Evolutionary conservation across 2,329 filamentous ascomycete species (phyloP).

Genomic region (Verruconis gallopava): DNA sequence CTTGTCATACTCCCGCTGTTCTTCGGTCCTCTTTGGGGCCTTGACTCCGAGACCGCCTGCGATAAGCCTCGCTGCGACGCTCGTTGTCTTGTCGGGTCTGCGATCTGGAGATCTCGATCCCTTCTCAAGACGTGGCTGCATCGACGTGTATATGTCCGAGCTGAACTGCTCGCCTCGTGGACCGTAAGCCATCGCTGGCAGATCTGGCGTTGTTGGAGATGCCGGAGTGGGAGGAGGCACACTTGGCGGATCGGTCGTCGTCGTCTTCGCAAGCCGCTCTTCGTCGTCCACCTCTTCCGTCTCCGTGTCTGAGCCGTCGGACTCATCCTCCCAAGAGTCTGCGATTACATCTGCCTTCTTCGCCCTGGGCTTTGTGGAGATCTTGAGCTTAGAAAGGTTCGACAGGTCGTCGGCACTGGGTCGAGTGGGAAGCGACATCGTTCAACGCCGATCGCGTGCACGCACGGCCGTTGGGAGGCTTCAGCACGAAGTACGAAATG

Average conservation of each 20-base stretch:
- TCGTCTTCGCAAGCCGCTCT: conserved; percentile 36
- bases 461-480: not conserved
- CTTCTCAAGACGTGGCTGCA: conserved; percentile 5
- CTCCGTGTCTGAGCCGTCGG: conserved; percentile 26
- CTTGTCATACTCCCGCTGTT: conserved; percentile 76
- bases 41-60: conserved; percentile 74
- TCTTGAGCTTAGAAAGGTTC: conserved; percentile 24
- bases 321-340: conserved; percentile 71
- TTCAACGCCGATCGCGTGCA: not conserved
- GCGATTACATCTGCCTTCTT: conserved; percentile 28
- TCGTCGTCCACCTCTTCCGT: conserved; percentile 16
- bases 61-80: conserved; percentile 80
- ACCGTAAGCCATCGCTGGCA: conserved; percentile 12
- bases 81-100: conserved; percentile 79
- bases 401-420: conserved; percentile 21
- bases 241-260: conserved; percentile 44
- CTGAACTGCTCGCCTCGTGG: conserved; percentile 11
- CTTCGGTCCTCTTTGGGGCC: conserved; percentile 69
- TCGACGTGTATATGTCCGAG: conserved; percentile 7
- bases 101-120: not conserved
- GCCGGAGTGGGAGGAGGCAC: conserved; percentile 11
- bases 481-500: not conserved
- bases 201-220: conserved; percentile 11
- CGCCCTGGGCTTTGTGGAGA: conserved; percentile 11
- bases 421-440: not conserved